Evolutionary conservation across 148 eudicot species (phyloP).

Genomic region (Pouteria glomerata): DNA sequence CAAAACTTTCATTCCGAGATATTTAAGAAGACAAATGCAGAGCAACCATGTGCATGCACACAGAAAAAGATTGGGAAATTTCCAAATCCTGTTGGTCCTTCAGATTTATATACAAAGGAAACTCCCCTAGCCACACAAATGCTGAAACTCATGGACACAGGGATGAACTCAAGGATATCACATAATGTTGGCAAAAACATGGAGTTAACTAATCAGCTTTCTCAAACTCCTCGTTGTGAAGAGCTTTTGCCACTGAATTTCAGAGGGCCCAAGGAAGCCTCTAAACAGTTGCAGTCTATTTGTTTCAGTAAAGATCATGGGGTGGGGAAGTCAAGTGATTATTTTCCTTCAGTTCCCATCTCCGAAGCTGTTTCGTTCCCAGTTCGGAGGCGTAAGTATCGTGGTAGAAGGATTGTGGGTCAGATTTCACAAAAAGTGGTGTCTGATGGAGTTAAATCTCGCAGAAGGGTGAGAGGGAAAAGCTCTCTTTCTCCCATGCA

Average conservation of each 20-base stretch:
- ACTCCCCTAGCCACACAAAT: slow-evolving; percentile 17
- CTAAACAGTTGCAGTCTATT: background rate
- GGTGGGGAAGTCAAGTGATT: background rate
- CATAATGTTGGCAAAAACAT: background rate
- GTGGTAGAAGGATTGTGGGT: background rate
- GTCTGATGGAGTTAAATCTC: background rate
- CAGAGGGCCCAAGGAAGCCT: background rate
- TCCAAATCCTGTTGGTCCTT: background rate
- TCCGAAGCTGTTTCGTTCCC: background rate
- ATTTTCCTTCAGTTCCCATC: background rate
- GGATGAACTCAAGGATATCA: slow-evolving; percentile 14
- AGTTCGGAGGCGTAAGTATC: background rate
- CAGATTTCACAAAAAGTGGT: background rate
- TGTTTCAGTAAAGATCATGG: background rate
- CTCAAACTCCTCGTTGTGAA: background rate
- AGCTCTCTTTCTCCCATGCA: background rate
- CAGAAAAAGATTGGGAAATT: slow-evolving; percentile 9
- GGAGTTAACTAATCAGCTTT: background rate
- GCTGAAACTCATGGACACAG: slow-evolving; percentile 16
- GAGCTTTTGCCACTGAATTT: background rate
- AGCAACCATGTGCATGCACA: slow-evolving; percentile 17
- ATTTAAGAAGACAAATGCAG: background rate
- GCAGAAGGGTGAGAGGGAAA: background rate
- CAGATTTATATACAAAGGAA: slow-evolving; percentile 1
- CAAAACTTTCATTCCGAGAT: background rate